These are phyloP conservation scores for Periconia sp. DNA, from an alignment of 2,329 filamentous ascomycete genomes.

Conservation along the genomic window DNA sequence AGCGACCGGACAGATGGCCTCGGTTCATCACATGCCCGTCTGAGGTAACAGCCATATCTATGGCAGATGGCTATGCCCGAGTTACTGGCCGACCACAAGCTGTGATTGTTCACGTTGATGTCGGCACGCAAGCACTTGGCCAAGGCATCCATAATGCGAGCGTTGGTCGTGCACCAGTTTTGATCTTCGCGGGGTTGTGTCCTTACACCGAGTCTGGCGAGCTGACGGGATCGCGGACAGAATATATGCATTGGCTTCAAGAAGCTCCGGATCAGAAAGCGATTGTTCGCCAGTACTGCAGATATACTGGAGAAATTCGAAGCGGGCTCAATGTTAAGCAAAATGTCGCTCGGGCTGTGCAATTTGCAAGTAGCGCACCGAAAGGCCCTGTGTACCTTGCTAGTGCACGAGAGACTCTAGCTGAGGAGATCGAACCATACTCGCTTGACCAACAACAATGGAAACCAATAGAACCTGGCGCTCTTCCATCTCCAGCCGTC, in stretches of 20 bases:
- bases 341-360: constrained; percentile 28
- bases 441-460: constrained; percentile 24
- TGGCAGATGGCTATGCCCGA: constrained; percentile 21
- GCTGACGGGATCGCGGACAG: constrained; percentile 40
- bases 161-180: constrained; percentile 27
- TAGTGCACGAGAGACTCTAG: constrained; percentile 21
- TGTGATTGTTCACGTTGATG: constrained; percentile 76
- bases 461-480: constrained; percentile 19
- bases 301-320: constrained; percentile 36
- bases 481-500: constrained; percentile 19
- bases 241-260: constrained; percentile 53
- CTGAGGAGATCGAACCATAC: constrained; percentile 17
- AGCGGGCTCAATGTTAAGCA: constrained; percentile 33
- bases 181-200: constrained; percentile 54
- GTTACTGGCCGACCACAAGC: constrained; percentile 73
- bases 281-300: constrained; percentile 39
- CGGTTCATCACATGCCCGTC: constrained; percentile 23
- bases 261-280: constrained; percentile 51
- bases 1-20: constrained; percentile 17
- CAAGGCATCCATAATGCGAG: constrained; percentile 68
- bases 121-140: constrained; percentile 72
- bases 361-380: constrained; percentile 28
- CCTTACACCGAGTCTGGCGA: constrained; percentile 55
- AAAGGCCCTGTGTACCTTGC: constrained; percentile 26
- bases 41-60: constrained; percentile 23